A percentile compares a stretch with the other conserved stretches of the same genome.
Conservation (phyloP, 306 rosid species). For the Vigna angularis region DNA sequence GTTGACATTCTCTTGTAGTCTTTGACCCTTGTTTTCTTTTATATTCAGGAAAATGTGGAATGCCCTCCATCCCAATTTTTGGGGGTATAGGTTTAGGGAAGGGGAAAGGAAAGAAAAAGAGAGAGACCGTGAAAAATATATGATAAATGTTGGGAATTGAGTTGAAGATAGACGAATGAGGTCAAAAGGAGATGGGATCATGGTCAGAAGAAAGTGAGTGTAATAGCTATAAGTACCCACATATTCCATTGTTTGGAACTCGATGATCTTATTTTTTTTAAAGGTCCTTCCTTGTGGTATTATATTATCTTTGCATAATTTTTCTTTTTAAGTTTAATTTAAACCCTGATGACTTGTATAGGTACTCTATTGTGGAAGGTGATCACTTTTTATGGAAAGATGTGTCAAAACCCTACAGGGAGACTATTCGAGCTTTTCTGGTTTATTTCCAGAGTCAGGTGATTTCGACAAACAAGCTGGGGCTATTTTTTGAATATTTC, state of each 20-base stretch:
- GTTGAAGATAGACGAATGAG: not conserved
- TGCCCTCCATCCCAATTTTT: not conserved
- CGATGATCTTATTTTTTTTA: not conserved
- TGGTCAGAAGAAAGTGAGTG: not conserved
- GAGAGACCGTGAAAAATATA: not conserved
- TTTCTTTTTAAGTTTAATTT: not conserved
- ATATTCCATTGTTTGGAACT: not conserved
- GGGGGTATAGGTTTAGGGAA: not conserved
- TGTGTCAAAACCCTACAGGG: slow-evolving; percentile 92
- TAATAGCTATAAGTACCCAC: not conserved
- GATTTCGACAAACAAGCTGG: slow-evolving; percentile 22
- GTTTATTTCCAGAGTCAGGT: slow-evolving; percentile 95
- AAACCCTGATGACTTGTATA: slow-evolving; percentile 42
- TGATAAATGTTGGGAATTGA: not conserved
- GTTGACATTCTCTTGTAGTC: not conserved
- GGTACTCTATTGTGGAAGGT: slow-evolving; percentile 95
- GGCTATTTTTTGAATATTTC: slow-evolving; percentile 23
- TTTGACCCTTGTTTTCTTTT: not conserved
- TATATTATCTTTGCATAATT: not conserved
- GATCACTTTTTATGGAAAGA: slow-evolving; percentile 80
- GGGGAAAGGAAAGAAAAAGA: not conserved
- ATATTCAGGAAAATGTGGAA: not conserved
- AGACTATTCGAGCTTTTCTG: slow-evolving; percentile 93
- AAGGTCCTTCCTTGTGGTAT: not conserved
- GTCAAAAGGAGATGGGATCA: not conserved